Base-by-base conservation (phyloP, 1,139 yeast species). In the Zygoascus meyerae region DNA sequence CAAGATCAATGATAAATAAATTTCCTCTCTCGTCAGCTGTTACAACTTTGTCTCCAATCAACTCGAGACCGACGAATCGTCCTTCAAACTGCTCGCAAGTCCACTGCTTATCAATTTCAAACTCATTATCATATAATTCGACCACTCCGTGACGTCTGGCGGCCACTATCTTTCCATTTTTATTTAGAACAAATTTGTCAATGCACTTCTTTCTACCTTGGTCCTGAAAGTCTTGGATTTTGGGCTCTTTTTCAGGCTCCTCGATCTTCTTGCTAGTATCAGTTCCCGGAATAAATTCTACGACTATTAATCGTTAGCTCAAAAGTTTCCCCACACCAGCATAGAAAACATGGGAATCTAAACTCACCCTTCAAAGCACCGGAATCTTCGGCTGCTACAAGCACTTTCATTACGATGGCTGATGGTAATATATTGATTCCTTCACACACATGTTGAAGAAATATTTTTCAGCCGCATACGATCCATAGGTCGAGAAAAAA, bases 311-410 rank as follows among this genome's bases (percentile, higher is more conserved):
- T 21, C 7, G 26, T 21, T 21, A n/a, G 11, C 14, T 11, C 26
- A 21, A 21, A 7, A 21, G 7, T 7, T 21, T 21, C 7, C 5
- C 10, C 7, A 16, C 5, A 15, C 5, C 5, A 3, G 7, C n/a
- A 21, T 14, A 16, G n/a, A 21, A 21, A 5, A 7, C 26, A 21
- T 7, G 7, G 4, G 26, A 5, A 16, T 18, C 18, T 11, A 16
- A 16, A 49, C 57, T 16, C 47, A 61, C 66, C 63, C 45, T 63
- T 64, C 17, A 68, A 47, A 34, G 65, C 51, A 4, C 70, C 70
- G 1, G 70, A 57, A 41, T 68, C 71, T 36, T 62, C 69, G 16
- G 68, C 62, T 1, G 70, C 60, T 7, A 65, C 64, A 16, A 68
- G 46, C 7, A 67, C 64, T 47, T 61, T 66, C 73, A 69, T 69